Evolutionary conservation across 768 basidiomycete species (phyloP).

Genomic region (Tylopilus subfusipes): DNA sequence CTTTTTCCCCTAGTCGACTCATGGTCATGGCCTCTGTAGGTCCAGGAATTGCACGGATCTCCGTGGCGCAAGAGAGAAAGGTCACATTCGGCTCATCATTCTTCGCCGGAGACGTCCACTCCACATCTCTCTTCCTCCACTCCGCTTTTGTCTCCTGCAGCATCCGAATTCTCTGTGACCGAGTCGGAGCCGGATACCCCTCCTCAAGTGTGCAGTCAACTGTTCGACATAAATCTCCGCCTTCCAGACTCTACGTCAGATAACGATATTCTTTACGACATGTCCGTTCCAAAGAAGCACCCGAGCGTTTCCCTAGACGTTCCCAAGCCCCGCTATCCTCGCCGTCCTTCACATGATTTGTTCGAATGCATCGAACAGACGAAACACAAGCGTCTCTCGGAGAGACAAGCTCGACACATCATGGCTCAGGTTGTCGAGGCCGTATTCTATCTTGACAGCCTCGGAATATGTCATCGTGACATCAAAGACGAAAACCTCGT

Average conservation of each 20-base stretch:
- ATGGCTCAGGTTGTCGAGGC: slow-evolving; percentile 87
- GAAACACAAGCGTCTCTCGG: slow-evolving; percentile 72
- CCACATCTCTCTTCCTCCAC: slow-evolving; percentile 35
- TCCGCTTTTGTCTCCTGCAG: slow-evolving; percentile 57
- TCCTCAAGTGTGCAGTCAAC: slow-evolving; percentile 28
- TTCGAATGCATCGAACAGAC: slow-evolving; percentile 95
- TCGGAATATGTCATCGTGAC: slow-evolving; percentile 90
- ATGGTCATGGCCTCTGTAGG: slow-evolving; percentile 40
- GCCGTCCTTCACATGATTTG: slow-evolving; percentile 84
- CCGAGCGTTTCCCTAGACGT: slow-evolving; percentile 10
- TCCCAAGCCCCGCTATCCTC: slow-evolving; percentile 46
- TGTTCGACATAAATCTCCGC: slow-evolving; percentile 21
- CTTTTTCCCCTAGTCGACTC: not conserved
- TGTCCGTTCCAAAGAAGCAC: slow-evolving; percentile 11
- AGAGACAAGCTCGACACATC: slow-evolving; percentile 75
- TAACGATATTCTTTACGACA: slow-evolving; percentile 7
- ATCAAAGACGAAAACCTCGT: slow-evolving; percentile 96
- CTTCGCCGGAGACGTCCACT: slow-evolving; percentile 26
- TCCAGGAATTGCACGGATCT: slow-evolving; percentile 89
- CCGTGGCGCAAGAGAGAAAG: slow-evolving; percentile 67
- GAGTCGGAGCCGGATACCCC: slow-evolving; percentile 46
- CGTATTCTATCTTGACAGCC: slow-evolving; percentile 73
- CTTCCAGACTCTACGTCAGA: slow-evolving; percentile 11
- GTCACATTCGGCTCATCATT: slow-evolving; percentile 25
- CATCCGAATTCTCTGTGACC: slow-evolving; percentile 43